Conservation (phyloP, 139 green algal genomes). For the Tetraselmis chui region DNA sequence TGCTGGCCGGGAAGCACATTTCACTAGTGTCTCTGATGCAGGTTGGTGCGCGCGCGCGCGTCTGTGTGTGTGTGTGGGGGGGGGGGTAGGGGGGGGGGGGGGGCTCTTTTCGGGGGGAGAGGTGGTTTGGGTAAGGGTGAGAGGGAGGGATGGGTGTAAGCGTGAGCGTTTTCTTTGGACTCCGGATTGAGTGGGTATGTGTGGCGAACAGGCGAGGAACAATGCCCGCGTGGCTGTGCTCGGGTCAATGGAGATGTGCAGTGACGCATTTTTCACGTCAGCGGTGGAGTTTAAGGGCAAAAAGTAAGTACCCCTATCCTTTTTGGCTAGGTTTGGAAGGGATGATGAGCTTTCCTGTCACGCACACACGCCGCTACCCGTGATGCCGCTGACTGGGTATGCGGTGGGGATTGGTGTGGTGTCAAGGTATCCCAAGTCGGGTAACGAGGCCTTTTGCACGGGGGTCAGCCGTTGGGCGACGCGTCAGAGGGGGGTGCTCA, state of each 20-base stretch:
- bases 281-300: slow-evolving; percentile 14
- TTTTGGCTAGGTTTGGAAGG: too few species aligned
- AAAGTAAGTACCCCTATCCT: too few species aligned
- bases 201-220: slow-evolving; percentile 84
- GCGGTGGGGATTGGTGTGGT: too few species aligned
- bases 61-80: slow-evolving; percentile 6
- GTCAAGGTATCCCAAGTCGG: slow-evolving; percentile 22
- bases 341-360: too few species aligned
- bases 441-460: slow-evolving; percentile 61
- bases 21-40: slow-evolving; percentile 43
- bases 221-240: slow-evolving; percentile 72
- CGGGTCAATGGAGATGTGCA: slow-evolving; percentile 78
- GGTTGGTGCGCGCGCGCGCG: neutral
- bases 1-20: slow-evolving; percentile 35
- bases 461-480: slow-evolving; percentile 73
- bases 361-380: too few species aligned
- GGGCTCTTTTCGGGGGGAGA: neutral
- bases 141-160: slow-evolving; percentile 4
- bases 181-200: too few species aligned
- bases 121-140: neutral
- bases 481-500: slow-evolving; percentile 63
- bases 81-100: neutral
- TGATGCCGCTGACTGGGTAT: too few species aligned
- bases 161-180: too few species aligned
- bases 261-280: slow-evolving; percentile 44